Evolutionary conservation across 305 asterid species (phyloP).

Genomic region (Fraxinus floribunda): DNA sequence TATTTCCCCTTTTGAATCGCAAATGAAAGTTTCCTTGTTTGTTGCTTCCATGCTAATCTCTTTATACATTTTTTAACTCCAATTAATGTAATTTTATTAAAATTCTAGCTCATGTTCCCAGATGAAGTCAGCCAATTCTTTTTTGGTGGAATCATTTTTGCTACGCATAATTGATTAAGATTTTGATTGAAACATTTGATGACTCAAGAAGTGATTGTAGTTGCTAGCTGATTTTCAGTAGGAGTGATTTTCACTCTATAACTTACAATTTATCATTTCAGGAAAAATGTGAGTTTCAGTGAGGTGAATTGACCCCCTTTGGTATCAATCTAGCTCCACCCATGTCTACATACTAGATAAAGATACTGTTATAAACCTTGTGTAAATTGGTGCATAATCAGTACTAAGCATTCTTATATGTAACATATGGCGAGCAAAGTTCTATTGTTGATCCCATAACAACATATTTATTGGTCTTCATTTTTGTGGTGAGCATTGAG

Average conservation of each 20-base stretch:
- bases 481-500: neutral
- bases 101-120: neutral
- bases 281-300: neutral
- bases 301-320: neutral
- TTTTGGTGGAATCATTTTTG: neutral
- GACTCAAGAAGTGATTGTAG: neutral
- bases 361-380: neutral
- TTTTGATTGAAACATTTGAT: slow-evolving; percentile 12
- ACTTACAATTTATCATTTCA: neutral
- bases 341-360: neutral
- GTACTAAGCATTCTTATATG: neutral
- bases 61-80: neutral
- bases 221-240: neutral
- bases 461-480: neutral
- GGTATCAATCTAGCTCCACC: neutral
- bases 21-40: slow-evolving; percentile 14
- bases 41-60: neutral
- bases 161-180: neutral
- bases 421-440: neutral
- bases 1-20: neutral
- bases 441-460: neutral
- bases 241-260: neutral
- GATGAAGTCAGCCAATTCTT: neutral
- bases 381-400: neutral
- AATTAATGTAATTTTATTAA: neutral